Evolutionary conservation across 2,329 filamentous ascomycete genomes (phyloP).

Genomic region (Fusarium albosuccineum): DNA sequence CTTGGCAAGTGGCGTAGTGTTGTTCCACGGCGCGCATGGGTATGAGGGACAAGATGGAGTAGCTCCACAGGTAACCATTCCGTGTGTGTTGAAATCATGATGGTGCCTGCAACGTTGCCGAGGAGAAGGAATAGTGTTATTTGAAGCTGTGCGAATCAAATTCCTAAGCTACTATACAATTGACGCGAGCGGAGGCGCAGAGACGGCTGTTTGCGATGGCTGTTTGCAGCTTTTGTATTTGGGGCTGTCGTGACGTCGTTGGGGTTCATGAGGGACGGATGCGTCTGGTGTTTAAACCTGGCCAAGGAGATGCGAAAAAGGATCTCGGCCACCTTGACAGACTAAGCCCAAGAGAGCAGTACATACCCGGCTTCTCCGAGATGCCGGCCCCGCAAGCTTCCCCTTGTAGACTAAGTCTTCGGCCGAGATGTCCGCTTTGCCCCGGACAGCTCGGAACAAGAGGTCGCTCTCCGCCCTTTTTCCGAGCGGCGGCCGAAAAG

Average conservation of each 20-base stretch:
- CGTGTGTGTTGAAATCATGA: constrained; percentile 30
- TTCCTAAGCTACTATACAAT: neutral
- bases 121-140: neutral
- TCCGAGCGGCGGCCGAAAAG: constrained; percentile 43
- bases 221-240: neutral
- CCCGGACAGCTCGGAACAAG: constrained; percentile 43
- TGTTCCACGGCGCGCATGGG: too few relatives aligned
- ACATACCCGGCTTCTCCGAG: constrained; percentile 20
- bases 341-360: constrained; percentile 21
- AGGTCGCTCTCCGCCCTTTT: constrained; percentile 33
- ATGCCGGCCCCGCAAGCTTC: constrained; percentile 27
- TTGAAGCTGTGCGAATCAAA: neutral
- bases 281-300: neutral
- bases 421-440: constrained; percentile 16
- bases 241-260: constrained; percentile 35
- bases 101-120: neutral
- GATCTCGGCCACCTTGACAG: neutral
- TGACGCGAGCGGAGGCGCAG: fast-evolving
- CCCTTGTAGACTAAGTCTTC: constrained; percentile 9
- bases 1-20: too few relatives aligned
- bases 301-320: constrained; percentile 2
- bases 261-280: neutral
- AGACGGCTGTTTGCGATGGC: neutral
- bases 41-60: constrained; percentile 2
- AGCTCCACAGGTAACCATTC: constrained; percentile 28